A percentile compares a stretch with the other conserved stretches of the same genome.
phyloP scores from a whole-genome alignment of 164 flowering plant species.

The Aristolochia fimbriata region DNA sequence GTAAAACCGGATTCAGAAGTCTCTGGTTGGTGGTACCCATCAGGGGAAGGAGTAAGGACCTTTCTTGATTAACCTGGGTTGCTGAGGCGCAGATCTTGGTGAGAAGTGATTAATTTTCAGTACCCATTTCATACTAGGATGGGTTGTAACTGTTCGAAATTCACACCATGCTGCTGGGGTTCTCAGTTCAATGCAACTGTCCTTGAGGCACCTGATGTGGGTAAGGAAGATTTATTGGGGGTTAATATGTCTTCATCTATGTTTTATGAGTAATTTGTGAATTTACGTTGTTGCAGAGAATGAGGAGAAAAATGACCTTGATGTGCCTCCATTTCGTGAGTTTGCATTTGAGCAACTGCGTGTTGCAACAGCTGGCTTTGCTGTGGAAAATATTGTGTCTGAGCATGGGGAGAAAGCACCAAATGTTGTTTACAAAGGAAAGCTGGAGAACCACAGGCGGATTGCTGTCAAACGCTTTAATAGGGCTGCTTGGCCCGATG shows the following conservation, averaged over 20 bases:
- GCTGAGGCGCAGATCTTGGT: not conserved
- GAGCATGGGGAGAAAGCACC: slow-evolving; percentile 98
- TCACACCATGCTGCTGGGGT: slow-evolving; percentile 36
- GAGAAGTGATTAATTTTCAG: no score
- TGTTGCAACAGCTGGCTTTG: slow-evolving; percentile 77
- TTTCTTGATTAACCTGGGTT: not conserved
- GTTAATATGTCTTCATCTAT: not conserved
- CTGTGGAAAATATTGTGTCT: slow-evolving; percentile 86
- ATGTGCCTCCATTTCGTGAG: slow-evolving; percentile 59
- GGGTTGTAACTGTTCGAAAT: slow-evolving; percentile 59
- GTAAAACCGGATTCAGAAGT: no score
- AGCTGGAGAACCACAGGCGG: slow-evolving; percentile 60
- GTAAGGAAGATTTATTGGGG: slow-evolving; percentile 21
- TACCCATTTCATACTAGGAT: slow-evolving; percentile 16
- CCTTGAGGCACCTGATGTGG: slow-evolving; percentile 32
- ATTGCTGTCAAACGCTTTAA: slow-evolving; percentile 84
- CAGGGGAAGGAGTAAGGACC: no score
- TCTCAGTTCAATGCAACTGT: slow-evolving; percentile 29
- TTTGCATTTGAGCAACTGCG: slow-evolving; percentile 70
- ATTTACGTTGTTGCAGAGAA: slow-evolving; percentile 28
- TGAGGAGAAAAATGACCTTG: slow-evolving; percentile 39
- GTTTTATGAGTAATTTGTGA: slow-evolving; percentile 1
- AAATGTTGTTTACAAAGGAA: slow-evolving; percentile 89
- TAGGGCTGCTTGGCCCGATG: slow-evolving; percentile 87
- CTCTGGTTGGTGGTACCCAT: not conserved